Conservation (phyloP, 768 basidiomycete species). For the Termitomyces sp. region DNA sequence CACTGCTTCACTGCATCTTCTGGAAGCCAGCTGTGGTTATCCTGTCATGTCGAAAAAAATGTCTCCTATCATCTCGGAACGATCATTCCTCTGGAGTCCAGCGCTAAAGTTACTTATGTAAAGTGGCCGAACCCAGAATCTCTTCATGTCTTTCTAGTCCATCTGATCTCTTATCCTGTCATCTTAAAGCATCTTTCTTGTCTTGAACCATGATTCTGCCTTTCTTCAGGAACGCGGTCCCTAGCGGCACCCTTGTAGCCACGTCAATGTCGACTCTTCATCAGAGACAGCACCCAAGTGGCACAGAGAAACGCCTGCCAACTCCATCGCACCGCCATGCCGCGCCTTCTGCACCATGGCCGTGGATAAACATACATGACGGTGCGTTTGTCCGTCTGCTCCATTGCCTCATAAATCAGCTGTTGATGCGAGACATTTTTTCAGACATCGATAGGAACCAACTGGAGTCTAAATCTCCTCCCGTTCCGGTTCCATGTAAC, state of each 20-base stretch:
- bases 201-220: neutral
- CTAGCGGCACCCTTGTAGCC: neutral
- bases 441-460: constrained; percentile 37
- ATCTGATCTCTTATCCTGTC: neutral
- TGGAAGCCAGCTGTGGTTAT: neutral
- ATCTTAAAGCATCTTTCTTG: neutral
- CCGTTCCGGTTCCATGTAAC: constrained; percentile 35
- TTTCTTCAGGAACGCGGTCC: neutral
- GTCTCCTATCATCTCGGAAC: neutral
- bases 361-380: constrained; percentile 42
- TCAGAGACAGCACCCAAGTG: constrained; percentile 3
- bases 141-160: neutral
- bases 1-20: neutral
- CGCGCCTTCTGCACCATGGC: constrained; percentile 46
- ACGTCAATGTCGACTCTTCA: constrained; percentile 1
- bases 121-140: neutral
- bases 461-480: constrained; percentile 28
- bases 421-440: neutral
- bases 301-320: constrained; percentile 19
- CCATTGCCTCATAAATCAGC: neutral
- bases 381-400: constrained; percentile 20
- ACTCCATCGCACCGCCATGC: constrained; percentile 43
- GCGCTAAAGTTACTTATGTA: neutral
- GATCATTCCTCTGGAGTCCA: neutral
- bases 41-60: neutral